Base-by-base conservation (phyloP, 1,284 basidiomycete species). In the Phellopilus nigrolimitatus region DNA sequence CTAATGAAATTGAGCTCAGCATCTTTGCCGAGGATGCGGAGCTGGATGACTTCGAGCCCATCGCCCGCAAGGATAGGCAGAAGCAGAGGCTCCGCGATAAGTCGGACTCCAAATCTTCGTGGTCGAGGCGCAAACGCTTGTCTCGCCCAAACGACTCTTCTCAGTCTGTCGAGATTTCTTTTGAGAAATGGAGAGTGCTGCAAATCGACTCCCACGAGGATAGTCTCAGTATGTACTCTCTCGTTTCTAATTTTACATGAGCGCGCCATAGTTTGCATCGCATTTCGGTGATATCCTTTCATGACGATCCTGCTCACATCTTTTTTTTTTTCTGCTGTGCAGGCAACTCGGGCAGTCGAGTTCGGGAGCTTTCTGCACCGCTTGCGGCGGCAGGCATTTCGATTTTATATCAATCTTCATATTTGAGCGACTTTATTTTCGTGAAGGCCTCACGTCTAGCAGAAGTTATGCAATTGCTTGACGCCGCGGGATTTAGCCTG, bases 381-480 rank as follows among this genome's bases (percentile, higher is more conserved):
- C 71, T 92, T 9, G 87, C 88, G 3, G 78, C 77, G 21, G 88
- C 85, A 30, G 88, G 87, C 7, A 89, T 92, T 38, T 86, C 86
- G 24, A 91, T 91, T 51, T 70, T 91, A 4, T 92, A 91, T 64
- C 89, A 90, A 64, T 90, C 88, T 3, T 88, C 85, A 8, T 89
- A 91, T 64, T 83, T 84, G 75, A 84, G 86, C 60, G 88, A 92
- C 67, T 91, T 88, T 65, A 82, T 92, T 46, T 79, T 92, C 57
- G 89, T 86, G 62, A 86, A 84, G 63, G 76, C 84, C 59, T 70
- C 73, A 47, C 77, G 82, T 42, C 66, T 88, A 0, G 70, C 74
- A 48, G 79, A 85, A 61, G 81, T 78, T 45, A 76, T 87, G 68
- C 64, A 67, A 17, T 70, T 85, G 2, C 75, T 88, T 50, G 71